A percentile compares a stretch with the other conserved stretches of the same genome.
phyloP scores from a whole-genome alignment of 2,329 filamentous ascomycete species.

The Fusarium compactum region DNA sequence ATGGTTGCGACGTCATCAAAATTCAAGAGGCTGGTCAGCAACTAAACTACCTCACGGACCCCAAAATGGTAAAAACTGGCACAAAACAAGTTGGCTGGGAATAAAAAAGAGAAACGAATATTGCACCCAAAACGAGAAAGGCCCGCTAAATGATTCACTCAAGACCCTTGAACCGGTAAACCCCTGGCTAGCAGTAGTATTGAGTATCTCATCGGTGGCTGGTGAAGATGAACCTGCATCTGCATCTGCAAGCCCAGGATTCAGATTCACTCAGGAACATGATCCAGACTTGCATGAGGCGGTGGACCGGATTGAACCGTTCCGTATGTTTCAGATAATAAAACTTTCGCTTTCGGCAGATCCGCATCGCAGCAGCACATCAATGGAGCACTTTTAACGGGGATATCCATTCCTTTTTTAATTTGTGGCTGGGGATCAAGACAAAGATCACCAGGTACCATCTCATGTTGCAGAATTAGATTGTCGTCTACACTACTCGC shows the following conservation, averaged over 20 bases:
- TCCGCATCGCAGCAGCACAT: constrained; percentile 6
- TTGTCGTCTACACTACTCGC: neutral
- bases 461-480: constrained; percentile 15
- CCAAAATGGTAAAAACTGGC: constrained; percentile 24
- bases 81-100: constrained; percentile 36
- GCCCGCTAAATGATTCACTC: constrained; percentile 8
- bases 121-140: constrained; percentile 2
- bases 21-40: constrained; percentile 33
- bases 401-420: neutral
- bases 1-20: constrained; percentile 23
- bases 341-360: constrained; percentile 20
- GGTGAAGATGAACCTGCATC: neutral
- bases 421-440: constrained; percentile 23
- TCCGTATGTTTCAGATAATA: constrained; percentile 29
- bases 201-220: neutral
- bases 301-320: constrained; percentile 24
- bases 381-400: neutral
- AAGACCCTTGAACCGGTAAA: neutral
- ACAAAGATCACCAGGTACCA: constrained; percentile 38
- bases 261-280: constrained; percentile 28
- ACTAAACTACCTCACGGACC: neutral
- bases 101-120: constrained; percentile 8
- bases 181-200: neutral
- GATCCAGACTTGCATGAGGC: constrained; percentile 10
- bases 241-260: neutral